Evolutionary conservation across 371 early-diverging fungal species (phyloP), one percentile per base, ranked within the genome.

Genomic region (Rhizopus sp.): DNA sequence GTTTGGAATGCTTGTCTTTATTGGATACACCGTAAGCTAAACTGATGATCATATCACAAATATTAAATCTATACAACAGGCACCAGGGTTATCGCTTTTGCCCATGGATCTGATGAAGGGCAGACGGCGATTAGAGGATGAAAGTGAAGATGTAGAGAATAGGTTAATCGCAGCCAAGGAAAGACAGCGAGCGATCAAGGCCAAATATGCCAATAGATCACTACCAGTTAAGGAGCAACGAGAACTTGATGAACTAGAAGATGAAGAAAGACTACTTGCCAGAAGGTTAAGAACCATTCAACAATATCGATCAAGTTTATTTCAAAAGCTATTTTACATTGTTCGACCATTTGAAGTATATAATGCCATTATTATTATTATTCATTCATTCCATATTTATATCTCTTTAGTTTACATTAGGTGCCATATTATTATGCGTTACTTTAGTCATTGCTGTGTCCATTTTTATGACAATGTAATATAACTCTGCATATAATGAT

Each of bases 381-480:
- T 56, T 56, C 40, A 60, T 23, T 23, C 23, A 23, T 23, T 23
- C 23, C 23, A 23, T 23, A 2, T 23, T 23, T 2, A 23, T 23
- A 23, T 23, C 23, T 23, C 23, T 23, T 23, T 23, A 73, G 75
- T 49, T 72, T 59, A 34, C 78, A 29, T 52, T 69, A 60, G 78
- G 80, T 34, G n/a, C 66, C 30, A 9, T 71, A 31, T 30, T 69
- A 37, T 45, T 80, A 32, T 63, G 54, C 12, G 48, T 73, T n/a
- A 68, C 77, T 1, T 56, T 68, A 29, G 67, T 72, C 3, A 50
- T 82, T 12, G 58, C 71, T 13, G 60, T 67, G 12, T 84, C 84
- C 12, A 77, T 84, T n/a, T 77, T 78, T 46, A 55, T 84, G 66
- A 82, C 81, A 35, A 78, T 76, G 82, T 75, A 70, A 69, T 74